Evolutionary conservation across 139 green algal species (phyloP).

Genomic region (Parachlorella kessleri): DNA sequence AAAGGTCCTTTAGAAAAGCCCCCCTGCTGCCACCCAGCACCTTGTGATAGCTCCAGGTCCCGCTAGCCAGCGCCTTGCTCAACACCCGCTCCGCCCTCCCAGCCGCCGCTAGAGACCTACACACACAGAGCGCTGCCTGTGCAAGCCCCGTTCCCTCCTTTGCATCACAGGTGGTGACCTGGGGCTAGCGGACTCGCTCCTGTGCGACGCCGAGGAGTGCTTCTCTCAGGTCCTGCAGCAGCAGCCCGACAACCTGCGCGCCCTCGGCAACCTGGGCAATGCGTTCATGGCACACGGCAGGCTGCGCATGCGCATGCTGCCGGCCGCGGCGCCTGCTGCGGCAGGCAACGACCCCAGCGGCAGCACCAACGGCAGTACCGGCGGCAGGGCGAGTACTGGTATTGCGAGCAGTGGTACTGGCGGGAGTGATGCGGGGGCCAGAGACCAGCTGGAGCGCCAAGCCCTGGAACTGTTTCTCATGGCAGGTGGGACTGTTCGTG

Average conservation of each 20-base stretch:
- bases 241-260: conserved; percentile 17
- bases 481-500: conserved; percentile 14
- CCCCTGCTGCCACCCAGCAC: neutral
- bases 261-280: conserved; percentile 42
- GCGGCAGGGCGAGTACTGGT: too few species aligned
- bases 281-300: conserved; percentile 27
- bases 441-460: conserved; percentile 21
- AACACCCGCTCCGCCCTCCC: too few species aligned
- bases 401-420: too few species aligned
- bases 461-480: conserved; percentile 37
- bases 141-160: too few species aligned
- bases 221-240: conserved; percentile 18
- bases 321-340: conserved; percentile 4
- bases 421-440: too few species aligned
- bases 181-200: conserved; percentile 10
- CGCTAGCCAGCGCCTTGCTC: too few species aligned
- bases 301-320: conserved; percentile 29
- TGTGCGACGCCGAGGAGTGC: conserved; percentile 20
- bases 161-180: conserved; percentile 31
- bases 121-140: too few species aligned
- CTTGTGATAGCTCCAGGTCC: neutral
- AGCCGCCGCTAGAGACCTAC: too few species aligned
- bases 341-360: neutral
- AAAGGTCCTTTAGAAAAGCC: neutral
- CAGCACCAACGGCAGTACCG: neutral